A percentile compares a stretch with the other conserved stretches of the same genome.
Conservation (phyloP, 1,284 basidiomycete species). For the Volvariella volvacea region DNA sequence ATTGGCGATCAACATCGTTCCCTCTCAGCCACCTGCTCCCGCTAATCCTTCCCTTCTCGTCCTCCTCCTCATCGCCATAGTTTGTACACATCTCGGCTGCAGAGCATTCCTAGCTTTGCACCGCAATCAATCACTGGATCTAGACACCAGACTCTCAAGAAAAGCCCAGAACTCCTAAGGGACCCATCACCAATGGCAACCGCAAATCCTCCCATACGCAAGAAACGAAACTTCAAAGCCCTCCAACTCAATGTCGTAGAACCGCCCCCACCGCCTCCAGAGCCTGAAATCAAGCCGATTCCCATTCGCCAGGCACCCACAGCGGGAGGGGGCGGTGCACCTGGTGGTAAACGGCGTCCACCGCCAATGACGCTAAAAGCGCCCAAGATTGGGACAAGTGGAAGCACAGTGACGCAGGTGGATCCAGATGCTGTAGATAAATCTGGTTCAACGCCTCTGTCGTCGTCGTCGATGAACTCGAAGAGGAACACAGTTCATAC, state of each 20-base stretch:
- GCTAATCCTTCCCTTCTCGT: too few species aligned
- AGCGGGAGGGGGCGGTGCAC: constrained; percentile 16
- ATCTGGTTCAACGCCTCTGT: constrained; percentile 24
- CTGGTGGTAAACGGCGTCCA: constrained; percentile 30
- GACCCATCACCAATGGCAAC: constrained; percentile 6
- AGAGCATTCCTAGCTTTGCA: too few species aligned
- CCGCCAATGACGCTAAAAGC: constrained; percentile 40
- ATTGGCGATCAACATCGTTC: too few species aligned
- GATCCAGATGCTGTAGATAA: constrained; percentile 21
- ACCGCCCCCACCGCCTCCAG: constrained; percentile 14
- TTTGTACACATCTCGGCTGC: too few species aligned
- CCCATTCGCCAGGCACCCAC: constrained; percentile 28
- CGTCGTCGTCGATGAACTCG: constrained; percentile 27
- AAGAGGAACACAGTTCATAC: constrained; percentile 33
- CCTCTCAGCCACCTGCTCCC: too few species aligned
- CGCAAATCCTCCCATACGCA: constrained; percentile 31
- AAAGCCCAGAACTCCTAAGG: too few species aligned
- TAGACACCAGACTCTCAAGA: too few species aligned
- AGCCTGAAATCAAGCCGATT: constrained; percentile 20
- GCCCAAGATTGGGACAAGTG: constrained; percentile 28
- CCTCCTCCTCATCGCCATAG: too few species aligned
- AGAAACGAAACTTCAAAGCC: constrained; percentile 43
- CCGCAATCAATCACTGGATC: too few species aligned
- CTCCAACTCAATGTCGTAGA: constrained; percentile 31
- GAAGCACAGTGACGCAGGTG: constrained; percentile 22